phyloP scores from a whole-genome alignment of 306 rosid species.

The Medicago arabica region DNA sequence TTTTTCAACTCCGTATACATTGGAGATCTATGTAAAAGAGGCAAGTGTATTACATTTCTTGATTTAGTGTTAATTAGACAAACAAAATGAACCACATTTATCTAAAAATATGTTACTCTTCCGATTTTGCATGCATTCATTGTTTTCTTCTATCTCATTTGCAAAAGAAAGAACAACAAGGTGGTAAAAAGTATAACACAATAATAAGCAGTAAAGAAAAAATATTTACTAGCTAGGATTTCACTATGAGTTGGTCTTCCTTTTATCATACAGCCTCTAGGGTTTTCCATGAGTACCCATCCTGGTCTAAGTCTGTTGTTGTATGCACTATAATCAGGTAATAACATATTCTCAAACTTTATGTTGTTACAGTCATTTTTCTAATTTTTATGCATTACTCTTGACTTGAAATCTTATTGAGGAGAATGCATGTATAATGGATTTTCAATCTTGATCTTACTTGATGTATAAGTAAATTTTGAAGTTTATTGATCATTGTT shows the following conservation, averaged over 20 bases:
- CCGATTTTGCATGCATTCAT: constrained; percentile 4
- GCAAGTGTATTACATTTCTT: constrained; percentile 14
- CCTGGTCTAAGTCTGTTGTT: constrained; percentile 64
- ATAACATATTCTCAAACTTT: constrained; percentile 7
- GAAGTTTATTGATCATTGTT: not conserved
- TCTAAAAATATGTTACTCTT: constrained; percentile 30
- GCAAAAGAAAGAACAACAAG: constrained; percentile 2
- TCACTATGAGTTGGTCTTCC: constrained; percentile 60
- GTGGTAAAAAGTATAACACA: not conserved
- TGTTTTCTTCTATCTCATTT: constrained; percentile 1
- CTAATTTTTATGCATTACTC: not conserved
- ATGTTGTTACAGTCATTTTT: not conserved
- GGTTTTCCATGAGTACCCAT: constrained; percentile 63
- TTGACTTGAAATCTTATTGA: not conserved
- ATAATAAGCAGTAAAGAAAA: constrained; percentile 7
- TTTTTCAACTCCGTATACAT: constrained; percentile 37
- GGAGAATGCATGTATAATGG: not conserved
- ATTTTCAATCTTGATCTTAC: not conserved
- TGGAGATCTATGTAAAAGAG: constrained; percentile 27
- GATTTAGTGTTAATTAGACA: too few species aligned
- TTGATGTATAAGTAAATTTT: not conserved
- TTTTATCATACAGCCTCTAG: constrained; percentile 61
- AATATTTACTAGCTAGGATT: not conserved
- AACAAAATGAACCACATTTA: constrained; percentile 5
- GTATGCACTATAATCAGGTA: constrained; percentile 83